Conservation (phyloP, 768 basidiomycete genomes). For the Podaxis sp. region DNA sequence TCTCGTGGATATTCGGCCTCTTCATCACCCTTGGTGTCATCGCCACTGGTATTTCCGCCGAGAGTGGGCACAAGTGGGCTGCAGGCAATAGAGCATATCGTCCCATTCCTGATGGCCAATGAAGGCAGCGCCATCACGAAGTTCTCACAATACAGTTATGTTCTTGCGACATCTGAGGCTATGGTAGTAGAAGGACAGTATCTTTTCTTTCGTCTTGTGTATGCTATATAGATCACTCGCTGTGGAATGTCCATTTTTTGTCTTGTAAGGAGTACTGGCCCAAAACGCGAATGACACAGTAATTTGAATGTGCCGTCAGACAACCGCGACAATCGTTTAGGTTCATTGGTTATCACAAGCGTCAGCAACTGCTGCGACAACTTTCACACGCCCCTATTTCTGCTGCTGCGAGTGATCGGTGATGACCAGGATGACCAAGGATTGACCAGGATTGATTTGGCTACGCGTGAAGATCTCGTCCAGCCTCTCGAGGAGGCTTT, state of each 20-base stretch:
- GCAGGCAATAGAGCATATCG: conserved; percentile 72
- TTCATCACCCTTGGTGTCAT: conserved; percentile 54
- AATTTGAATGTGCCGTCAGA: neutral
- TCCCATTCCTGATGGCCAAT: conserved; percentile 29
- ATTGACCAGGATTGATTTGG: too few relatives aligned
- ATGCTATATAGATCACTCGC: neutral
- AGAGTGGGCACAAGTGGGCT: conserved; percentile 68
- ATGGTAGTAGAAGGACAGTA: neutral
- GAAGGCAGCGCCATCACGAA: neutral
- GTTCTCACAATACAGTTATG: neutral
- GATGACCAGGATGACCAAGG: too few relatives aligned
- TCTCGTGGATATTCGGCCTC: conserved; percentile 63
- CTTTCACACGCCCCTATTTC: too few relatives aligned
- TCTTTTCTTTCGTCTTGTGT: neutral
- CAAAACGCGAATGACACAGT: neutral
- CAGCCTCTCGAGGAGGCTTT: too few relatives aligned
- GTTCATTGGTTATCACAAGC: too few relatives aligned
- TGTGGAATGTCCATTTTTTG: neutral
- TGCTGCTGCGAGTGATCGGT: too few relatives aligned
- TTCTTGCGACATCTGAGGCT: neutral
- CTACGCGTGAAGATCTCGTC: too few relatives aligned
- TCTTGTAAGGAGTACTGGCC: neutral
- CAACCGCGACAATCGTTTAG: too few relatives aligned
- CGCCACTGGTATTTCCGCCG: conserved; percentile 61
- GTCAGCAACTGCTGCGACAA: too few relatives aligned